phyloP scores from a whole-genome alignment of 768 basidiomycete species.

The Termitomyces eurrhizus region DNA sequence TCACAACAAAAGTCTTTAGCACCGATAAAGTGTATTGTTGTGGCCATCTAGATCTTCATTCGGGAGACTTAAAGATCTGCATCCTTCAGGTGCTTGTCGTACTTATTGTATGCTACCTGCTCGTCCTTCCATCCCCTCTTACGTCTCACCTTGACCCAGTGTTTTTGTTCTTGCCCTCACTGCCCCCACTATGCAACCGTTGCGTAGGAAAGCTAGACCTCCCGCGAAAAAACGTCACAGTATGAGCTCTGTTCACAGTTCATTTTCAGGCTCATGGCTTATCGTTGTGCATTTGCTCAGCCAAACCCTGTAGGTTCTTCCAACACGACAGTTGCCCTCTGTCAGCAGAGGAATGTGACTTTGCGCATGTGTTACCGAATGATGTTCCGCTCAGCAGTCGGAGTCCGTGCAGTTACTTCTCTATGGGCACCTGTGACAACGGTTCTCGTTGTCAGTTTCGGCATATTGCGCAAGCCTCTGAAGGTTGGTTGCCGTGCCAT shows the following conservation, averaged over 20 bases:
- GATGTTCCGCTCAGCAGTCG: slow-evolving; percentile 18
- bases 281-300: slow-evolving; percentile 22
- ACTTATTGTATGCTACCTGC: slow-evolving; percentile 4
- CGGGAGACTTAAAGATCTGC: slow-evolving; percentile 25
- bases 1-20: slow-evolving; percentile 12
- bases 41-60: slow-evolving; percentile 21
- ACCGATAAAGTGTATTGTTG: slow-evolving; percentile 18
- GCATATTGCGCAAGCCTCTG: slow-evolving; percentile 22
- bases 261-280: slow-evolving; percentile 6
- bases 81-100: slow-evolving; percentile 4
- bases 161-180: slow-evolving; percentile 3
- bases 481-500: slow-evolving; percentile 11
- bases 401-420: slow-evolving; percentile 31
- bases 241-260: slow-evolving; percentile 16
- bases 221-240: slow-evolving; percentile 39
- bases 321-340: slow-evolving; percentile 39
- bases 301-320: slow-evolving; percentile 49
- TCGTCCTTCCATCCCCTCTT: not conserved
- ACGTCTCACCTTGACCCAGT: not conserved
- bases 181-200: slow-evolving; percentile 19
- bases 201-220: slow-evolving; percentile 21
- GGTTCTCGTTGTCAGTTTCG: slow-evolving; percentile 34
- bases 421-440: slow-evolving; percentile 32
- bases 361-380: slow-evolving; percentile 37
- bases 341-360: slow-evolving; percentile 44